Percentiles rank a stretch among this genome's conserved stretches.
phyloP scores from a whole-genome alignment of 441 rosid species.

The Mallotus japonicus region DNA sequence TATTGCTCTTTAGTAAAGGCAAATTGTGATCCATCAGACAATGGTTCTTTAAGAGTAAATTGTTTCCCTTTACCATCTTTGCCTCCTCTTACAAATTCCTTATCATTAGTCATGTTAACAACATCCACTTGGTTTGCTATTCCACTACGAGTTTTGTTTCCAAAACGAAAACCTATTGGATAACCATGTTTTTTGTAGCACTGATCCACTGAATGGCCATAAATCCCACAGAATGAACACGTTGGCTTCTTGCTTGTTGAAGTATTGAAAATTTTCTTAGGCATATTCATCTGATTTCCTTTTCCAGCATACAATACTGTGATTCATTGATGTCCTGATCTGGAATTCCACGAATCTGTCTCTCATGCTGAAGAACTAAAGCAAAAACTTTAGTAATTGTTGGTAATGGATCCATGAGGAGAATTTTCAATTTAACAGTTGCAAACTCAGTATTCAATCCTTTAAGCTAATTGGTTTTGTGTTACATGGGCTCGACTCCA shows the following conservation, averaged over 20 bases:
- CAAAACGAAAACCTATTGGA: neutral
- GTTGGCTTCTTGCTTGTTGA: neutral
- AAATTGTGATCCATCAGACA: too few relatives aligned
- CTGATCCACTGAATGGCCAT: neutral
- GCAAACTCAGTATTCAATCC: too few relatives aligned
- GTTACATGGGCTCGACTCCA: too few relatives aligned
- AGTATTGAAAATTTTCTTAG: too few relatives aligned
- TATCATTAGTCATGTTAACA: too few relatives aligned
- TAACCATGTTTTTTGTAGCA: neutral
- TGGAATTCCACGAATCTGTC: too few relatives aligned
- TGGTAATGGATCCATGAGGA: neutral
- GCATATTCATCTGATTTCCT: too few relatives aligned
- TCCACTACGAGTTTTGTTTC: neutral
- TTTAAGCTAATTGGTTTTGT: too few relatives aligned
- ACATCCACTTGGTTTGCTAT: neutral
- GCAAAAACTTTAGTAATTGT: neutral
- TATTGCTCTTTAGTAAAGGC: neutral
- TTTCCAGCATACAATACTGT: too few relatives aligned
- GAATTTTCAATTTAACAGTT: neutral
- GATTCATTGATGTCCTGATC: too few relatives aligned
- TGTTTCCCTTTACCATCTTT: too few relatives aligned
- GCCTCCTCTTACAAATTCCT: rapidly evolving
- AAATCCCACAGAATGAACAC: neutral
- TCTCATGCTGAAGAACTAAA: neutral
- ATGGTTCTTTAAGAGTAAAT: too few relatives aligned